Evolutionary conservation across 1,284 basidiomycete species (phyloP).

Genomic region (Salmacisia buchloeana): DNA sequence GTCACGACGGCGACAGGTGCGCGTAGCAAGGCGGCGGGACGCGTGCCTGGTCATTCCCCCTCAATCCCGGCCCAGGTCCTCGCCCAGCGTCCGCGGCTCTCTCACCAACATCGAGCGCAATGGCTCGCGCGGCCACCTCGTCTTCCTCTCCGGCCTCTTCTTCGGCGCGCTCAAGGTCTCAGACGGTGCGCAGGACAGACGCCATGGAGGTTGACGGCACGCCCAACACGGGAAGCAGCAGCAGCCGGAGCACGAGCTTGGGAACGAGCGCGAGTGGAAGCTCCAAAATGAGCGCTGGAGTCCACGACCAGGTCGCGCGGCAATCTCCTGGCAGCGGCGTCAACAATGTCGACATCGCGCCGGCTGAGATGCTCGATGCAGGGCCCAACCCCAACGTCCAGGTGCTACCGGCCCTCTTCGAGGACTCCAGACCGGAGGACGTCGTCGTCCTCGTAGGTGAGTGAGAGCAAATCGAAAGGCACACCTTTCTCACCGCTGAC

Average conservation of each 20-base stretch:
- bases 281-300: neutral
- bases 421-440: constrained; percentile 43
- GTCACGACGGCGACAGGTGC: neutral
- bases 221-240: neutral
- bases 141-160: neutral
- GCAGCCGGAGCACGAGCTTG: neutral
- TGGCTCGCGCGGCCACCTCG: neutral
- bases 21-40: neutral
- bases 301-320: neutral
- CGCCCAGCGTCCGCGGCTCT: neutral
- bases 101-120: neutral
- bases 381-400: neutral
- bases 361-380: neutral
- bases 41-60: no score
- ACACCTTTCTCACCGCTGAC: neutral
- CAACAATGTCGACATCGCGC: constrained; percentile 1
- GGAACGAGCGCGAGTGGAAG: constrained; percentile 3
- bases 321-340: constrained; percentile 4
- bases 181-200: neutral
- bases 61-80: neutral
- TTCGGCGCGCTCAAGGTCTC: neutral
- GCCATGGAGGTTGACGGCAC: constrained; percentile 1
- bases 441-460: constrained; percentile 40
- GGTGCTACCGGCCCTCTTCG: constrained; percentile 38
- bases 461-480: constrained; percentile 8